A percentile compares a stretch with the other conserved stretches of the same genome.
Conservation (phyloP, 2,329 filamentous ascomycete genomes). For the Diaporthe sp. region DNA sequence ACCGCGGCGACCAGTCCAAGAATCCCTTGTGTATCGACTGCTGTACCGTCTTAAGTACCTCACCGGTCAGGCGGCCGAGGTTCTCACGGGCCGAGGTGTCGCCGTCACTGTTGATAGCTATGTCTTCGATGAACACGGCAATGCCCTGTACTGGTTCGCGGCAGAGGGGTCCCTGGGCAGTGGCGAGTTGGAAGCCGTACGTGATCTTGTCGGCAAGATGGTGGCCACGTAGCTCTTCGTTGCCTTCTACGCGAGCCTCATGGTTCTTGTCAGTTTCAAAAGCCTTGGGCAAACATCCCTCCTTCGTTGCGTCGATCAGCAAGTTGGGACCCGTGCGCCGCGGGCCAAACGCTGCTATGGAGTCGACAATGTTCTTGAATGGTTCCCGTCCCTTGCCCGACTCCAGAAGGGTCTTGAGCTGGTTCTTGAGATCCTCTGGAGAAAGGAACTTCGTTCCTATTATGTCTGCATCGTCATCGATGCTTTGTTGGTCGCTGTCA, state of each 20-base stretch:
- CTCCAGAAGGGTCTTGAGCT: constrained; percentile 78
- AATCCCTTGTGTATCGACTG: constrained; percentile 88
- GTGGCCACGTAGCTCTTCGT: constrained; percentile 67
- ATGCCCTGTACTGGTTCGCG: constrained; percentile 94
- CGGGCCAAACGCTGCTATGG: constrained; percentile 92
- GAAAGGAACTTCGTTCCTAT: constrained; percentile 75
- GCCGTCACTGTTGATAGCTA: constrained; percentile 71
- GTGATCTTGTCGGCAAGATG: constrained; percentile 91
- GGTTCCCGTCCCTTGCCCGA: constrained; percentile 79
- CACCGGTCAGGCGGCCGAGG: constrained; percentile 87
- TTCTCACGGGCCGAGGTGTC: constrained; percentile 71
- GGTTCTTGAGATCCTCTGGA: constrained; percentile 80
- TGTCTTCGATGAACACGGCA: constrained; percentile 88
- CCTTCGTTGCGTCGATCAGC: constrained; percentile 84
- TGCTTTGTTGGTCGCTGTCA: constrained; percentile 52
- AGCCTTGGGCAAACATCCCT: constrained; percentile 79
- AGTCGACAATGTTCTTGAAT: constrained; percentile 83
- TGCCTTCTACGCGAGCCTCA: constrained; percentile 54
- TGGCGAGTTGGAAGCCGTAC: constrained; percentile 95
- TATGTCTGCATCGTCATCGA: constrained; percentile 70
- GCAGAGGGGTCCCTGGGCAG: constrained; percentile 89
- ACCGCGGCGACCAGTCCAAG: constrained; percentile 94
- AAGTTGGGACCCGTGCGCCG: constrained; percentile 88
- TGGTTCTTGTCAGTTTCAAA: constrained; percentile 59
- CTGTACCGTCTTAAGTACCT: constrained; percentile 91